Conservation (phyloP, 2,329 filamentous ascomycete genomes). For the Diaporthe helianthi region DNA sequence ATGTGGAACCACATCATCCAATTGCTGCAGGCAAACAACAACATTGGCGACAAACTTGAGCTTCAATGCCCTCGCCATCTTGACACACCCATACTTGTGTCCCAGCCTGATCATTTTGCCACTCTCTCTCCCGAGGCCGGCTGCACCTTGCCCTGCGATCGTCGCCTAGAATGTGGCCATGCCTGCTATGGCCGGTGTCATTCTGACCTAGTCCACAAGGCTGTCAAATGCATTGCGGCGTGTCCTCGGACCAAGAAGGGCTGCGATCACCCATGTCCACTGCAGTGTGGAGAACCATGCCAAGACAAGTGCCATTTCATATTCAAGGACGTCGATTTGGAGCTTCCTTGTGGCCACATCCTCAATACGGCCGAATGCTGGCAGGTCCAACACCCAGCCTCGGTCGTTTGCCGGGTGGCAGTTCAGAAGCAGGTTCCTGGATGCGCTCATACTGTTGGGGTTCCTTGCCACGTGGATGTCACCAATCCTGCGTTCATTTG, state of each 20-base stretch:
- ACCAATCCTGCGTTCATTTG: slow-evolving; percentile 53
- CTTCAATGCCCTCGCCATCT: slow-evolving; percentile 69
- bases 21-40: slow-evolving; percentile 54
- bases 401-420: slow-evolving; percentile 55
- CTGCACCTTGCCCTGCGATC: slow-evolving; percentile 59
- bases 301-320: slow-evolving; percentile 45
- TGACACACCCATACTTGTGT: slow-evolving; percentile 52
- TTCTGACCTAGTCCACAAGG: slow-evolving; percentile 54
- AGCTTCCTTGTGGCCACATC: slow-evolving; percentile 51
- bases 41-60: slow-evolving; percentile 58
- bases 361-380: slow-evolving; percentile 45
- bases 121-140: slow-evolving; percentile 63
- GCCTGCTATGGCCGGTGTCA: slow-evolving; percentile 55
- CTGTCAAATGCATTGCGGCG: slow-evolving; percentile 52
- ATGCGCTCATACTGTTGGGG: slow-evolving; percentile 60
- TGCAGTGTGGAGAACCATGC: slow-evolving; percentile 53
- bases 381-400: slow-evolving; percentile 50
- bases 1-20: slow-evolving; percentile 70
- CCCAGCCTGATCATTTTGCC: slow-evolving; percentile 61
- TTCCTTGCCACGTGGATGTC: slow-evolving; percentile 60
- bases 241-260: slow-evolving; percentile 51
- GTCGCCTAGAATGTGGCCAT: slow-evolving; percentile 57
- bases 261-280: slow-evolving; percentile 54
- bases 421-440: slow-evolving; percentile 57
- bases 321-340: slow-evolving; percentile 42